Percentiles rank a stretch among this genome's conserved stretches.
phyloP scores from a whole-genome alignment of 176 grass and related monocot species.

The Triticum dicoccoides region DNA sequence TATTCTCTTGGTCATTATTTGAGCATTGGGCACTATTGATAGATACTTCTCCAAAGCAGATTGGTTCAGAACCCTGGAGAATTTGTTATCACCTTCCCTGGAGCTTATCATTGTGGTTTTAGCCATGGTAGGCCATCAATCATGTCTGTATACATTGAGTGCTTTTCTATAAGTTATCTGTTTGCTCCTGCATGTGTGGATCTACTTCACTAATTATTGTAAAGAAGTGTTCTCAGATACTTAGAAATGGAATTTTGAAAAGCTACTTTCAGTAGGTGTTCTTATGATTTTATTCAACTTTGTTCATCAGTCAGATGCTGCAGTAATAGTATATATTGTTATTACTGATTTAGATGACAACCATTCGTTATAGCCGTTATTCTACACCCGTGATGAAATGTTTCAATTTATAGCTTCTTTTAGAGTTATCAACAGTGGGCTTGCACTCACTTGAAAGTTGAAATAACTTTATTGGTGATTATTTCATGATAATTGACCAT shows the following conservation, averaged over 20 bases:
- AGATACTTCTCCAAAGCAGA: slow-evolving; percentile 70
- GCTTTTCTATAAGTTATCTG: slow-evolving; percentile 16
- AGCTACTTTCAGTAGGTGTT: neutral
- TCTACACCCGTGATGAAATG: slow-evolving; percentile 21
- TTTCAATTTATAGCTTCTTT: slow-evolving; percentile 1
- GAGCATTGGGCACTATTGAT: slow-evolving; percentile 50
- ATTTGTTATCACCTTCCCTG: slow-evolving; percentile 98
- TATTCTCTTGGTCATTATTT: slow-evolving; percentile 37
- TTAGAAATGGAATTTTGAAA: slow-evolving; percentile 6
- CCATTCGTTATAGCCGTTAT: neutral
- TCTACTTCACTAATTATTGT: slow-evolving; percentile 19
- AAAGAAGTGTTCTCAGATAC: slow-evolving; percentile 23
- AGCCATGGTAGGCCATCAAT: slow-evolving; percentile 74
- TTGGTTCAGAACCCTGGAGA: slow-evolving; percentile 99
- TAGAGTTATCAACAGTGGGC: neutral
- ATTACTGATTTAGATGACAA: slow-evolving; percentile 1
- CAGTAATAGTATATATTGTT: neutral
- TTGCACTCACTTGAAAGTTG: neutral
- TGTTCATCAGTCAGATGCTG: neutral
- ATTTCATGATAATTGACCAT: neutral
- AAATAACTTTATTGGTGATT: neutral
- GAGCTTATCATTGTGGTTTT: slow-evolving; percentile 99
- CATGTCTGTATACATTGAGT: slow-evolving; percentile 32
- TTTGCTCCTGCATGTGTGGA: slow-evolving; percentile 21
- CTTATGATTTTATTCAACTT: slow-evolving; percentile 1